Percentiles rank a stretch among this genome's conserved stretches.
These are phyloP conservation scores for Cetraspora pellucida DNA, from an alignment of 192 early-diverging fungal species.

Conservation along the genomic window DNA sequence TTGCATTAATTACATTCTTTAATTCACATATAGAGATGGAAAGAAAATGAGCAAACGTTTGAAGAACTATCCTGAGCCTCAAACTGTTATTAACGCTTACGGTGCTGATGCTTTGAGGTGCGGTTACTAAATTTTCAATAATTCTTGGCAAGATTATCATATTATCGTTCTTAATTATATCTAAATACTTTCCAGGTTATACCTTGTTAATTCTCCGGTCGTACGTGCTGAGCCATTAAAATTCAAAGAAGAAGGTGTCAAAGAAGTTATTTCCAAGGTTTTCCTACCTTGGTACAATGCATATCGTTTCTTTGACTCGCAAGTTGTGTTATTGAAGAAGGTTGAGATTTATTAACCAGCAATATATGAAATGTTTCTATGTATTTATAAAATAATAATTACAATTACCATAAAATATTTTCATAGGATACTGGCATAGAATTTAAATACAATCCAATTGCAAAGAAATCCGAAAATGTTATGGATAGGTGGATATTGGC, in stretches of 20 bases:
- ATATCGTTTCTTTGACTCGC: slow-evolving; percentile 93
- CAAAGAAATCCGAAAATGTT: slow-evolving; percentile 78
- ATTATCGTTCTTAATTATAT: background rate
- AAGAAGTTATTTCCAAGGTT: slow-evolving; percentile 90
- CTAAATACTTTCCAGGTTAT: slow-evolving; percentile 59
- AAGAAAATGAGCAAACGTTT: slow-evolving; percentile 99
- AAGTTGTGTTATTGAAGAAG: slow-evolving; percentile 89
- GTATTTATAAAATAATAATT: slow-evolving; percentile 33
- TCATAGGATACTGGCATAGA: slow-evolving; percentile 40
- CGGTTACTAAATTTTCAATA: too few relatives aligned
- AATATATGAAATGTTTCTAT: background rate
- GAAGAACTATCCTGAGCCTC: slow-evolving; percentile 98
- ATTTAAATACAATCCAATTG: slow-evolving; percentile 77
- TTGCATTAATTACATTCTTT: background rate
- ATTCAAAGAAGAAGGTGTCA: slow-evolving; percentile 98
- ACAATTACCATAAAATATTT: slow-evolving; percentile 30
- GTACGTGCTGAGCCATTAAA: slow-evolving; percentile 93
- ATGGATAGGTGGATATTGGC: slow-evolving; percentile 99
- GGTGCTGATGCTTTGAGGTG: slow-evolving; percentile 88
- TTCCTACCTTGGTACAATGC: slow-evolving; percentile 99
- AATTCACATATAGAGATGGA: slow-evolving; percentile 68
- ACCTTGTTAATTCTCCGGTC: slow-evolving; percentile 96
- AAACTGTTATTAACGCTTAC: slow-evolving; percentile 76
- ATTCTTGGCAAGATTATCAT: background rate
- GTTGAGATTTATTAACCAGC: slow-evolving; percentile 35